Evolutionary conservation across 768 basidiomycete species (phyloP), one percentile per base, ranked within the genome.

Genomic region (Termitomyces heimii): DNA sequence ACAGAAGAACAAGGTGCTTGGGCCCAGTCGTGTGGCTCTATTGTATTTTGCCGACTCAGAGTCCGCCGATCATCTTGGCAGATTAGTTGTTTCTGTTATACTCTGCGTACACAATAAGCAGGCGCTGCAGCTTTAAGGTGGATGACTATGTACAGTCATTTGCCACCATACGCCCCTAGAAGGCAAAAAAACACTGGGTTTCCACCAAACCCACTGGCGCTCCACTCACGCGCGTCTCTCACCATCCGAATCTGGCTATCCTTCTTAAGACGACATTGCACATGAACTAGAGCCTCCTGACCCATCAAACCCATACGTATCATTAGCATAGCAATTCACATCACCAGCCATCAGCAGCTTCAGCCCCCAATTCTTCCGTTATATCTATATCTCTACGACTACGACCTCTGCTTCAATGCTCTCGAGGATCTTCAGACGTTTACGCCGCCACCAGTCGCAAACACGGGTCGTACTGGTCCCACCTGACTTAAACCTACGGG

Each of bases 401-500:
- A 39, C 28, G 37, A 29, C 42, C 62, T 40, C 12, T 13, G 16
- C 26, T 7, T 9, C 4, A 12, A 73, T 74, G 73, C 60, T 75
- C 53, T 63, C 68, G 37, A 67, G 68, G 39, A 67, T 75, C 53
- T 52, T 67, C n/a, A 62, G 62, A 24, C 65, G 63, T 24, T 55
- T 65, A 51, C 63, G 67, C 40, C 59, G 64, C 24, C 55, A 55
- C 51, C 56, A 61, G 14, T 51, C 63, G 32, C 57, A 50, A 16
- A 51, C 57, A 24, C 55, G 60, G n/a, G 16, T 24, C n/a, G 48
- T 37, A 22, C 55, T 51, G 18, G 60, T 67, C 20, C 72, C 76
- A 8, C 76, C 76, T 18, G 72, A 72, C 35, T 67, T 76, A 8
- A 56, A 66, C 10, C 70, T 72, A 54, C 73, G 72, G 65, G 69